Evolutionary conservation across 768 basidiomycete species (phyloP).

Genomic region (Lactarius trivialis): DNA sequence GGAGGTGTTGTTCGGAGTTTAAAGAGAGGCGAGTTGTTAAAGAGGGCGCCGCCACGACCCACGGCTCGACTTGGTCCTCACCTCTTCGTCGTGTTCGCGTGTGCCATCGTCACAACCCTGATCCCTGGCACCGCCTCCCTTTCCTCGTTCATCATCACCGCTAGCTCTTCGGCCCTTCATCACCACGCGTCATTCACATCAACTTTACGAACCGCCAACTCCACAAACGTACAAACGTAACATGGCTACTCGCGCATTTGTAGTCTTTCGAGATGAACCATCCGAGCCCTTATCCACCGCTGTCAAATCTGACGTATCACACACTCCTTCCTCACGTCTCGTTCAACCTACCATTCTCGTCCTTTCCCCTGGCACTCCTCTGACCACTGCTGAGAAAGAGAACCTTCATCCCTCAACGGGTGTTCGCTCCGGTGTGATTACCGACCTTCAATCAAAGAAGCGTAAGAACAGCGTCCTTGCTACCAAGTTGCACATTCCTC

Average conservation of each 20-base stretch:
- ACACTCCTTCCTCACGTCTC: constrained; percentile 27
- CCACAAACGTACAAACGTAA: constrained; percentile 17
- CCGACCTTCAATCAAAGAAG: constrained; percentile 44
- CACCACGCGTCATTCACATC: constrained; percentile 18
- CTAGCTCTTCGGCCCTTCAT: constrained; percentile 1
- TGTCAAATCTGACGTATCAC: constrained; percentile 27
- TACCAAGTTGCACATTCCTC: constrained; percentile 40
- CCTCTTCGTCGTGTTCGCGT: constrained; percentile 19
- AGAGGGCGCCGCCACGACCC: constrained; percentile 10
- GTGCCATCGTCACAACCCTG: constrained; percentile 14
- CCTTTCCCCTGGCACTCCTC: constrained; percentile 25
- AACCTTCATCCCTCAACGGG: constrained; percentile 74
- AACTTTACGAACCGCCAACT: constrained; percentile 14
- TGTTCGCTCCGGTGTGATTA: constrained; percentile 41
- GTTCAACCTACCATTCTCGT: constrained; percentile 27
- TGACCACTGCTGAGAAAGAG: constrained; percentile 54
- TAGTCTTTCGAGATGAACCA: constrained; percentile 56
- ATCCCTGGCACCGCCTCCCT: constrained; percentile 18
- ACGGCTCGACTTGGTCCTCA: constrained; percentile 4
- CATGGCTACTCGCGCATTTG: constrained; percentile 56
- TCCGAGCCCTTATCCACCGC: constrained; percentile 33
- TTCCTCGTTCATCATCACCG: constrained; percentile 1
- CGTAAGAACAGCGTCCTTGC: constrained; percentile 54
- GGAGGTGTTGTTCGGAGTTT: constrained; percentile 20
- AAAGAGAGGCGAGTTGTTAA: constrained; percentile 16